Conservation (phyloP, 371 early-diverging fungal species). For the Mortierella sp. region DNA sequence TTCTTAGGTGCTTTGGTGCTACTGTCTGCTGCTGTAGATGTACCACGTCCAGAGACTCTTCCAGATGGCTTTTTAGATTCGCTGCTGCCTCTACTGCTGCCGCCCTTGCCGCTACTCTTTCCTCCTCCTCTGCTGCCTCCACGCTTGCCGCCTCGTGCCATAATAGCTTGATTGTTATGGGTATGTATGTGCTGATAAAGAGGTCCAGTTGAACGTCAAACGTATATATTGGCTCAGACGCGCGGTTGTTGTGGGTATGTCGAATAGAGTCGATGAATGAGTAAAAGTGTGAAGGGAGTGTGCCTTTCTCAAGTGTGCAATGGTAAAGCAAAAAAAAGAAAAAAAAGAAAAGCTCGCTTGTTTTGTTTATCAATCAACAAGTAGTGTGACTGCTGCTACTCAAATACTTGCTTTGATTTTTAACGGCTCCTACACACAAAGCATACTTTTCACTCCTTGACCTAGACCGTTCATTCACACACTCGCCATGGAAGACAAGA, state of each 20-base stretch:
- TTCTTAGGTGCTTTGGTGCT: conserved; percentile 56
- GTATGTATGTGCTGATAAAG: background rate
- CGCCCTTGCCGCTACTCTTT: conserved; percentile 6
- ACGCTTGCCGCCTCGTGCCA: conserved; percentile 34
- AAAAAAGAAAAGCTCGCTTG: conserved; percentile 1
- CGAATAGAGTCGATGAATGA: background rate
- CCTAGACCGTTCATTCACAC: background rate
- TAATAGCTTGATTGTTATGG: background rate
- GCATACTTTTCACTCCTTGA: background rate
- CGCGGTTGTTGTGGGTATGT: background rate
- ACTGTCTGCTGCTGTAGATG: conserved; percentile 27
- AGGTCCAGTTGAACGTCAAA: background rate
- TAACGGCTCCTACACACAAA: background rate
- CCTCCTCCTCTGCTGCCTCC: conserved; percentile 28
- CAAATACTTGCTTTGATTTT: background rate
- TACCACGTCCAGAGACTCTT: conserved; percentile 51
- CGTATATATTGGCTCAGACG: background rate
- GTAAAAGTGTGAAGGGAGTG: background rate
- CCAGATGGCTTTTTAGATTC: conserved; percentile 31
- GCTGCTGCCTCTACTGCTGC: background rate
- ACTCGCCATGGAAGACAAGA: conserved; percentile 37
- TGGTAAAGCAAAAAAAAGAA: background rate
- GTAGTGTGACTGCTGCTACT: background rate
- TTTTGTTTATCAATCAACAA: background rate
- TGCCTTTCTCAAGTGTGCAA: background rate